Evolutionary conservation across 495 filamentous ascomycete species (phyloP).

Genomic region (Penicillium angulare): DNA sequence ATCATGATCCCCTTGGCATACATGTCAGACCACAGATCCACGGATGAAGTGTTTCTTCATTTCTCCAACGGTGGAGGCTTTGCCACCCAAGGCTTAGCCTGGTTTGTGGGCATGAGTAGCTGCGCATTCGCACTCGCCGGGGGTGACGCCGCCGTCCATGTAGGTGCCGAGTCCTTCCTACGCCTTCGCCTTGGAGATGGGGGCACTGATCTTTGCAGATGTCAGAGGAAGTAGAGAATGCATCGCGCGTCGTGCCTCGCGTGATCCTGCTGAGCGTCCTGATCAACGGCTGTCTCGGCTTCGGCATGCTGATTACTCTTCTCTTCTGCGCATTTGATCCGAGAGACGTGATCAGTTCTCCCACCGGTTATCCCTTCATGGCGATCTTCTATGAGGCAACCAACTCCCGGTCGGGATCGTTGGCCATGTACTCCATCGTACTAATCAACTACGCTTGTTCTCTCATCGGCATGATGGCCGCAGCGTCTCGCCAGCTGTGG

Average conservation of each 20-base stretch:
- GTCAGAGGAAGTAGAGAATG: conserved; percentile 54
- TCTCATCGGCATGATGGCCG: conserved; percentile 45
- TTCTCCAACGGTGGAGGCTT: conserved; percentile 49
- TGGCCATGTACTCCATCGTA: conserved; percentile 45
- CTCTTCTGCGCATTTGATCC: conserved; percentile 50
- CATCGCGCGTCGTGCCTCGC: conserved; percentile 42
- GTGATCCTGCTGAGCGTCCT: conserved; percentile 45
- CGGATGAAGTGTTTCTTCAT: conserved; percentile 42
- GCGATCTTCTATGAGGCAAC: conserved; percentile 47
- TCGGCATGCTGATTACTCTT: conserved; percentile 48
- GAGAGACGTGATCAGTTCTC: conserved; percentile 27
- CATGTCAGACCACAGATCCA: conserved; percentile 38
- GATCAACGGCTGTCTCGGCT: conserved; percentile 50
- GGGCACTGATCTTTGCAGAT: conserved; percentile 32
- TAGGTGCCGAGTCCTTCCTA: conserved; percentile 34
- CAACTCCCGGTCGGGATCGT: conserved; percentile 36
- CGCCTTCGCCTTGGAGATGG: no score
- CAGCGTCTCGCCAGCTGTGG: conserved; percentile 54
- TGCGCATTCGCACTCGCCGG: conserved; percentile 44
- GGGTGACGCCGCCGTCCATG: conserved; percentile 41
- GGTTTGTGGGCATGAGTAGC: conserved; percentile 42
- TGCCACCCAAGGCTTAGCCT: conserved; percentile 39
- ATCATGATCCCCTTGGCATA: conserved; percentile 49
- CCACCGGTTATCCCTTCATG: conserved; percentile 50
- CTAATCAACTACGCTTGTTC: conserved; percentile 39